phyloP scores from a whole-genome alignment of 768 basidiomycete species.

The Russula emetica region DNA sequence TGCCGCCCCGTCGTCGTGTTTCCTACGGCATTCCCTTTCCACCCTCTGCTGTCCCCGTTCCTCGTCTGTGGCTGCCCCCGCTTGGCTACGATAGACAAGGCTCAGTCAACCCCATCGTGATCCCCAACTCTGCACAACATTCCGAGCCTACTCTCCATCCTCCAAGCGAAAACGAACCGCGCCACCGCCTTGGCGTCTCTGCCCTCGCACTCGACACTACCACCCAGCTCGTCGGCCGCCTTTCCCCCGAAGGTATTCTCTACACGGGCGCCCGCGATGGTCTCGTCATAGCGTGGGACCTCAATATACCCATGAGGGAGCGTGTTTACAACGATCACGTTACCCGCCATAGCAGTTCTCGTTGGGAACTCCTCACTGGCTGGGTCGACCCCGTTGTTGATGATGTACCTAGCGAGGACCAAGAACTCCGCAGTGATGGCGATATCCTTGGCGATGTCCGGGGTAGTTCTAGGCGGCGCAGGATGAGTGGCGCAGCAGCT shows the following conservation, averaged over 20 bases:
- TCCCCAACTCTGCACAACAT: constrained; percentile 34
- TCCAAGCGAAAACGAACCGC: constrained; percentile 25
- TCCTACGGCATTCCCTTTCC: constrained; percentile 83
- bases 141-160: background rate
- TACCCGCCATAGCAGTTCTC: constrained; percentile 32
- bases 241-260: constrained; percentile 75
- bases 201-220: constrained; percentile 85
- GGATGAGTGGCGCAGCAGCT: constrained; percentile 33
- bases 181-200: constrained; percentile 82
- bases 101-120: constrained; percentile 61
- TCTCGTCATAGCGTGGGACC: constrained; percentile 82
- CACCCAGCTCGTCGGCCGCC: constrained; percentile 65
- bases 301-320: constrained; percentile 59
- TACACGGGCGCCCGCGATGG: constrained; percentile 91
- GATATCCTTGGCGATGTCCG: constrained; percentile 74
- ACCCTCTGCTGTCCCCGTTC: constrained; percentile 51
- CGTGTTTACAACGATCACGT: constrained; percentile 36
- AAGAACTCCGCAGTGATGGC: constrained; percentile 61
- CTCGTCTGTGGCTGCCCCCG: constrained; percentile 67
- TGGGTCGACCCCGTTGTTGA: constrained; percentile 70
- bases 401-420: constrained; percentile 61
- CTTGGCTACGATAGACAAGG: constrained; percentile 61
- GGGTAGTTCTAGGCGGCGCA: constrained; percentile 35
- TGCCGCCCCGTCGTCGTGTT: constrained; percentile 60
- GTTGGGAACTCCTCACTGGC: constrained; percentile 82